Conservation (phyloP, 441 rosid species). For the Adansonia gregorii region DNA sequence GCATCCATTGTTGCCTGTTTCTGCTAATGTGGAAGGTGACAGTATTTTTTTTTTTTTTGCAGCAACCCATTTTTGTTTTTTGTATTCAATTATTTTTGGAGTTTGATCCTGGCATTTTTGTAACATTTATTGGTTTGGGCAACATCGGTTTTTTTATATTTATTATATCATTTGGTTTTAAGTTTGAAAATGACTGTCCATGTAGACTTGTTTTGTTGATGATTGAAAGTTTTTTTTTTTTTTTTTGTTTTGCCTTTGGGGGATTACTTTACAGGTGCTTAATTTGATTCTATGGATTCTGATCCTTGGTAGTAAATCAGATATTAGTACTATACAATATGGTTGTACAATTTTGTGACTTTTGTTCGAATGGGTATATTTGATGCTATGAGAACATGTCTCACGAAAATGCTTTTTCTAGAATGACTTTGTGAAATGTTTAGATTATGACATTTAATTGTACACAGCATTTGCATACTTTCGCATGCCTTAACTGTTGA, state of each 20-base stretch:
- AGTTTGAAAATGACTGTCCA: background rate
- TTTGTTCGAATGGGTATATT: slow-evolving; percentile 21
- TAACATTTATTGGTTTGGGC: slow-evolving; percentile 25
- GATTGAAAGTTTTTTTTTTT: background rate
- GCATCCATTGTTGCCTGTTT: slow-evolving; percentile 51
- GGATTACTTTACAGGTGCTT: slow-evolving; percentile 13
- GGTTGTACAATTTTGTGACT: slow-evolving; percentile 28
- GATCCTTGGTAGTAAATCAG: slow-evolving; percentile 23
- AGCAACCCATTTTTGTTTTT: slow-evolving; percentile 6
- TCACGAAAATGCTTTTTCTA: slow-evolving; percentile 18
- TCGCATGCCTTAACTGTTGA: slow-evolving; percentile 16
- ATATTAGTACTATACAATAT: background rate
- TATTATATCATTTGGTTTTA: slow-evolving; percentile 16
- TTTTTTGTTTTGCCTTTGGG: background rate
- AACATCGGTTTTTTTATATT: slow-evolving; percentile 5
- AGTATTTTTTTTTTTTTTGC: slow-evolving; percentile 9
- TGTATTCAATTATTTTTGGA: slow-evolving; percentile 12
- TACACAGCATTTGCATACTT: slow-evolving; percentile 12
- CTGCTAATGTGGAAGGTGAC: slow-evolving; percentile 85
- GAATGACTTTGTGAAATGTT: slow-evolving; percentile 12
- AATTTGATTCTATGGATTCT: slow-evolving; percentile 15
- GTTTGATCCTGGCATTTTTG: slow-evolving; percentile 32
- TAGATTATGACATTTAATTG: slow-evolving; percentile 12
- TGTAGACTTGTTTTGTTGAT: no score
- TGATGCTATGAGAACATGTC: slow-evolving; percentile 22